Base-by-base conservation (phyloP, 108 stramenopile genomes). In the Mayamaea pseudoterrestris region DNA sequence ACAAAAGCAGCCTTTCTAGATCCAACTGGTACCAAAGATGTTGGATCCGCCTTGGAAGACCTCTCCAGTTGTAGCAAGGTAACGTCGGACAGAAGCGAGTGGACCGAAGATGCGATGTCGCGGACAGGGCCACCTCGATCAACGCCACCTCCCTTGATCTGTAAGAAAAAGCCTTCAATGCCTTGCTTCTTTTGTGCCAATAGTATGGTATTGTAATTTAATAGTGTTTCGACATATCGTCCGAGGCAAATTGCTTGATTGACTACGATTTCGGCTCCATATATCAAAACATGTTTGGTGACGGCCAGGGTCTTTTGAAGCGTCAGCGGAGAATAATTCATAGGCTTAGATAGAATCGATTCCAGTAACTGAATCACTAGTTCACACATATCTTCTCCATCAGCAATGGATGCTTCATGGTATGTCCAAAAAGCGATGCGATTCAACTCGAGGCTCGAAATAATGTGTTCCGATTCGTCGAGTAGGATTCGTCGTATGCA, bases 21-120 rank as follows among this genome's bases (percentile, higher is more conserved):
- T 20, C 78, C 78, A 7, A 80, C 60, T 0, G 78, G 78, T 0
- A 80, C 78, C 11, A 80, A 39, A 0, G 72, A 73, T 23, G 68
- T 44, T 29, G 71, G 66, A 54, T 74, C 71, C 9, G 73, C 73
- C 47, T 52, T 60, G 21, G 48, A 41, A 27, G 57, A 44, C 21
- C 78, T 58, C 46, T 72, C 51, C 41, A 32, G 35, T 41, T 57
- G 69, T 12, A 80, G 34, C 11, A 57, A 30, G 5, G 57, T 44
- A 31, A 47, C 53, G 51, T 69, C 50, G 16, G 31, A 30, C n/a
- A 80, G 29, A 16, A 80, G 35, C 27, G 42, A 3, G 27, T 40
- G 18, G 0, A 80, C 41, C 6, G 27, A 25, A 28, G 54, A 35
- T 20, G 78, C 73, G 14, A 60, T 64, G 24, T 80, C 60, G 41